Evolutionary conservation across 352 stramenopile species (phyloP).

Genomic region (Globisporangium rhizosaccharum): DNA sequence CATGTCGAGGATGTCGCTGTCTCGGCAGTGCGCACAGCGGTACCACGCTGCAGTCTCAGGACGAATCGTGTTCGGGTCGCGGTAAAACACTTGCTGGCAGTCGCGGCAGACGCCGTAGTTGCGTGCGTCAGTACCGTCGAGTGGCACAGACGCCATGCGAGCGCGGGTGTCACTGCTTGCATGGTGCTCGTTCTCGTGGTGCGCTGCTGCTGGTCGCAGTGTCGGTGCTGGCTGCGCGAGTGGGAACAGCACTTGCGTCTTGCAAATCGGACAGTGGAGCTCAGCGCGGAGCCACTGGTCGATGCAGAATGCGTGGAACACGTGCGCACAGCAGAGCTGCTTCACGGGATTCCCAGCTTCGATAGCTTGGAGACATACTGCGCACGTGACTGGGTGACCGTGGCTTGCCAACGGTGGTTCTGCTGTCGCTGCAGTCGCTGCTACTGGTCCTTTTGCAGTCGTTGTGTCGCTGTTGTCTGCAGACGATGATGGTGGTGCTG

Average conservation of each 20-base stretch:
- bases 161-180: background rate
- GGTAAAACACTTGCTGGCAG: constrained; percentile 62
- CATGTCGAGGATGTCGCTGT: constrained; percentile 42
- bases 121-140: constrained; percentile 27
- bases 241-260: constrained; percentile 56
- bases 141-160: constrained; percentile 13
- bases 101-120: constrained; percentile 52
- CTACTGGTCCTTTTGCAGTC: background rate
- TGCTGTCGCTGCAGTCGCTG: background rate
- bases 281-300: constrained; percentile 44
- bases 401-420: constrained; percentile 4
- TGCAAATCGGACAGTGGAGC: constrained; percentile 51
- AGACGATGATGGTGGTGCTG: background rate
- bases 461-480: background rate
- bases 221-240: constrained; percentile 13
- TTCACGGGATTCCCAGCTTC: constrained; percentile 38
- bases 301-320: constrained; percentile 57
- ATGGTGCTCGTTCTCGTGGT: constrained; percentile 5
- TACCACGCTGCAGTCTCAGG: constrained; percentile 70
- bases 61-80: constrained; percentile 37
- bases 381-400: constrained; percentile 24
- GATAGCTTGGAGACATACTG: constrained; percentile 30
- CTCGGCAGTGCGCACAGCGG: constrained; percentile 52
- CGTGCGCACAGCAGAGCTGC: constrained; percentile 45
- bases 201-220: constrained; percentile 6